Evolutionary conservation across 768 basidiomycete species (phyloP).

Genomic region (Crepidotus variabilis): DNA sequence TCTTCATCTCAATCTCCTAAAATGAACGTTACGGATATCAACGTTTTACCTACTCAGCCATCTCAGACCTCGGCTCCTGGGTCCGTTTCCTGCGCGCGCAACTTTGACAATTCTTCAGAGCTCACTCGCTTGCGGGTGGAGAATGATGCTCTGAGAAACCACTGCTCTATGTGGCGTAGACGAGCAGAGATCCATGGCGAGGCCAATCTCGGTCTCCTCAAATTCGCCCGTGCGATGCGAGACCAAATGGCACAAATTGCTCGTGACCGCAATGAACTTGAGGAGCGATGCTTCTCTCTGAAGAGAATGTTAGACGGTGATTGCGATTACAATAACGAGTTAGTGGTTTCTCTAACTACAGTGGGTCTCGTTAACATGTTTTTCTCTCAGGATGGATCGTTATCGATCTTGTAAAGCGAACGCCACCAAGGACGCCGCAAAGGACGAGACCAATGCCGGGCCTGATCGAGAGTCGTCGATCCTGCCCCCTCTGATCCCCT

Average conservation of each 20-base stretch:
- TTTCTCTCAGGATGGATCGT: neutral
- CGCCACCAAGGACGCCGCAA: neutral
- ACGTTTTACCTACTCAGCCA: neutral
- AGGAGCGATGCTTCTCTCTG: slow-evolving; percentile 18
- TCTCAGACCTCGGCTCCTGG: neutral
- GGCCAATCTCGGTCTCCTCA: slow-evolving; percentile 42
- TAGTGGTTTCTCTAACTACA: neutral
- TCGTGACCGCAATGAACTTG: slow-evolving; percentile 35
- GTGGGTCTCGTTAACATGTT: neutral
- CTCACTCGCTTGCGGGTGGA: slow-evolving; percentile 39
- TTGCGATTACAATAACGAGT: slow-evolving; percentile 4
- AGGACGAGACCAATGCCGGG: neutral
- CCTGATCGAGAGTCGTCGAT: neutral
- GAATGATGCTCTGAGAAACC: slow-evolving; percentile 36
- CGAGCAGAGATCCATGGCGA: slow-evolving; percentile 49
- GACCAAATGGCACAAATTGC: slow-evolving; percentile 37
- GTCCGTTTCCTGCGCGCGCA: neutral
- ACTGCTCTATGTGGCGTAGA: slow-evolving; percentile 43
- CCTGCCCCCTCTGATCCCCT: neutral
- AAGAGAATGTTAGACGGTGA: slow-evolving; percentile 29
- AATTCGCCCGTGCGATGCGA: slow-evolving; percentile 35
- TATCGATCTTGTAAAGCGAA: neutral
- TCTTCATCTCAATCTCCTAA: neutral
- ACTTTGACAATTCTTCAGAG: slow-evolving; percentile 20
- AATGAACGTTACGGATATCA: neutral